Percentiles rank a stretch among this genome's conserved stretches.
Conservation (phyloP, 1,284 basidiomycete species). For the Caloboletus inedulis region DNA sequence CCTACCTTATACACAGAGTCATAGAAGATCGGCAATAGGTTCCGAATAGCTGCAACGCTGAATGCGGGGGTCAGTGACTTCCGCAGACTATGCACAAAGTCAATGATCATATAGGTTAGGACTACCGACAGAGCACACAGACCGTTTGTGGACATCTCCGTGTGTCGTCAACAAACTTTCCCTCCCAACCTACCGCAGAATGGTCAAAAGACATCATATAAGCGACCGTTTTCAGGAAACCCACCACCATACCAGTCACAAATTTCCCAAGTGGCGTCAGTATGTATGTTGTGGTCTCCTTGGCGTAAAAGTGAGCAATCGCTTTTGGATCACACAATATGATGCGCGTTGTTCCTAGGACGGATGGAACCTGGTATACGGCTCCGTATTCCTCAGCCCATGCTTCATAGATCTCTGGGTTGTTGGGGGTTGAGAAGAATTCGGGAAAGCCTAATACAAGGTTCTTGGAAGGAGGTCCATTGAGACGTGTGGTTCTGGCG, state of each 20-base stretch:
- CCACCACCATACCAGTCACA: constrained; percentile 46
- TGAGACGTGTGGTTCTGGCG: constrained; percentile 26
- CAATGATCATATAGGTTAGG: neutral
- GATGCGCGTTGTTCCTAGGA: constrained; percentile 42
- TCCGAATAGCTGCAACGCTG: constrained; percentile 42
- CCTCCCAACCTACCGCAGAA: constrained; percentile 3
- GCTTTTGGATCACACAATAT: constrained; percentile 58
- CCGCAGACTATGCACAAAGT: constrained; percentile 35
- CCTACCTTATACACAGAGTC: constrained; percentile 35
- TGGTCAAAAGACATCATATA: neutral
- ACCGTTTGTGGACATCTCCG: constrained; percentile 25
- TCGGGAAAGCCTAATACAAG: constrained; percentile 38
- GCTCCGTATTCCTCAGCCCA: constrained; percentile 50
- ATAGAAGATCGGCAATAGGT: constrained; percentile 42
- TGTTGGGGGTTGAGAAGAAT: constrained; percentile 31
- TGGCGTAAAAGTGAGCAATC: constrained; percentile 50
- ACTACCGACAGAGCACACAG: neutral
- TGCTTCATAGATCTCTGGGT: constrained; percentile 34
- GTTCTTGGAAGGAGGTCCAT: constrained; percentile 36
- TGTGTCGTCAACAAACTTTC: constrained; percentile 15
- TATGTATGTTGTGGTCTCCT: constrained; percentile 49
- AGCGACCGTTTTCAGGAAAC: constrained; percentile 12
- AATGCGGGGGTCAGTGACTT: constrained; percentile 47
- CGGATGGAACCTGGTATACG: constrained; percentile 43
- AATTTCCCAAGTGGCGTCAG: constrained; percentile 38